phyloP scores from a whole-genome alignment of 1,139 yeast species.

The Pichia sp. region DNA sequence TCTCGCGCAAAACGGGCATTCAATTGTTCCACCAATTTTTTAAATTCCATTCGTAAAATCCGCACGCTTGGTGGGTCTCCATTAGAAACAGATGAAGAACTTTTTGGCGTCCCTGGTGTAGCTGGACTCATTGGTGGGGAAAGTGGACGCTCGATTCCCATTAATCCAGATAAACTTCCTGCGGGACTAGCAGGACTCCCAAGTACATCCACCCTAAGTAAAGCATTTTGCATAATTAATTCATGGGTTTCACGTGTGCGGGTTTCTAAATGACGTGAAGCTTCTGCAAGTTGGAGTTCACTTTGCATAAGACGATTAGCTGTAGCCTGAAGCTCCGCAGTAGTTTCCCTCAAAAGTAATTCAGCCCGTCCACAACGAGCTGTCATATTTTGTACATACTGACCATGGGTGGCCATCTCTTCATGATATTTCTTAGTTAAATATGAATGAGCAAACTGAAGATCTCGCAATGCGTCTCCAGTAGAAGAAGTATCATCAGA shows the following conservation, averaged over 20 bases:
- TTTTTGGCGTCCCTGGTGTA: neutral
- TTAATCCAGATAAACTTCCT: too few species aligned
- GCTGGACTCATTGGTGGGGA: neutral
- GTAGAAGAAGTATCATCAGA: constrained; percentile 26
- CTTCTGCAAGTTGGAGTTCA: too few species aligned
- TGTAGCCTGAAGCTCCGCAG: too few species aligned
- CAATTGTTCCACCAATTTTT: constrained; percentile 56
- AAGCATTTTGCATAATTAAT: constrained; percentile 42
- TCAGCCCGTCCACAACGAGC: too few species aligned
- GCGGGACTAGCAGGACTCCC: constrained; percentile 26
- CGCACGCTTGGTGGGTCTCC: constrained; percentile 5
- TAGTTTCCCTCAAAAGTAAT: too few species aligned
- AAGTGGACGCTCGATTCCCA: neutral
- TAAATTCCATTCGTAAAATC: constrained; percentile 64
- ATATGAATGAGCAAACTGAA: constrained; percentile 59
- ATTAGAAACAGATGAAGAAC: neutral
- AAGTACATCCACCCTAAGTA: constrained; percentile 44
- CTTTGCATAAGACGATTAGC: too few species aligned
- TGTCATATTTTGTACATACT: too few species aligned
- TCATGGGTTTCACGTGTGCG: constrained; percentile 22
- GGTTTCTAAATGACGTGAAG: too few species aligned
- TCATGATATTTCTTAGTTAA: constrained; percentile 54
- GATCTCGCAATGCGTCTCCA: constrained; percentile 43
- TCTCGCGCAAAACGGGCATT: constrained; percentile 49
- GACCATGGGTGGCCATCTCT: constrained; percentile 27